phyloP scores from a whole-genome alignment of 495 filamentous ascomycete species.

The Neurospora sp. region DNA sequence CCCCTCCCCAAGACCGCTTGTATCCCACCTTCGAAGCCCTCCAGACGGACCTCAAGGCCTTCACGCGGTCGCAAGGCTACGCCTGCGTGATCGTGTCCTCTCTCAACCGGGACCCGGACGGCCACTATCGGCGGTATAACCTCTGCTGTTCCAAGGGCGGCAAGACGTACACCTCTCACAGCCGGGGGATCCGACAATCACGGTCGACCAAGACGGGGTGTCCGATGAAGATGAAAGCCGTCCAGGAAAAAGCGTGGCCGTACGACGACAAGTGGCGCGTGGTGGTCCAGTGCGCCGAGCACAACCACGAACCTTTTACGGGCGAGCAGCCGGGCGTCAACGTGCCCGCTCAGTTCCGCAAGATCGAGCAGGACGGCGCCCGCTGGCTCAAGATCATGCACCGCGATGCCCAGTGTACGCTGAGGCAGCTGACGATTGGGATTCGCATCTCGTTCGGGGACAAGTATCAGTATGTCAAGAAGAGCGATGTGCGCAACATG shows the following conservation, averaged over 20 bases:
- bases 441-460: constrained; percentile 26
- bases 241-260: constrained; percentile 24
- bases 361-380: constrained; percentile 24
- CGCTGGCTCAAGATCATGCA: constrained; percentile 29
- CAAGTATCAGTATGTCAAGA: constrained; percentile 30
- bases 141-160: constrained; percentile 28
- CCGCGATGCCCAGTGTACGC: constrained; percentile 22
- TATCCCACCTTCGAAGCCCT: constrained; percentile 21
- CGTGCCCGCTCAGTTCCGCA: constrained; percentile 27
- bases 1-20: constrained; percentile 24
- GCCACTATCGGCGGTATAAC: constrained; percentile 27
- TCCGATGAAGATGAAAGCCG: constrained; percentile 25
- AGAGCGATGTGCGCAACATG: constrained; percentile 24
- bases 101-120: constrained; percentile 22
- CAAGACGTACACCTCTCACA: constrained; percentile 23
- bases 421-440: constrained; percentile 26
- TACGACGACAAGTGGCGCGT: constrained; percentile 29
- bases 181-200: constrained; percentile 19
- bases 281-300: constrained; percentile 24
- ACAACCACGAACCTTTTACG: constrained; percentile 28
- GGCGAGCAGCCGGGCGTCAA: constrained; percentile 18
- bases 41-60: constrained; percentile 17
- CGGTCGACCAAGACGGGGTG: constrained; percentile 26
- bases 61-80: constrained; percentile 24
- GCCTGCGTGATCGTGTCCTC: constrained; percentile 23